Percentiles rank a stretch among this genome's conserved stretches.
These are phyloP conservation scores for Eucalyptus curtisii DNA, from an alignment of 345 rosid genomes.

Conservation along the genomic window DNA sequence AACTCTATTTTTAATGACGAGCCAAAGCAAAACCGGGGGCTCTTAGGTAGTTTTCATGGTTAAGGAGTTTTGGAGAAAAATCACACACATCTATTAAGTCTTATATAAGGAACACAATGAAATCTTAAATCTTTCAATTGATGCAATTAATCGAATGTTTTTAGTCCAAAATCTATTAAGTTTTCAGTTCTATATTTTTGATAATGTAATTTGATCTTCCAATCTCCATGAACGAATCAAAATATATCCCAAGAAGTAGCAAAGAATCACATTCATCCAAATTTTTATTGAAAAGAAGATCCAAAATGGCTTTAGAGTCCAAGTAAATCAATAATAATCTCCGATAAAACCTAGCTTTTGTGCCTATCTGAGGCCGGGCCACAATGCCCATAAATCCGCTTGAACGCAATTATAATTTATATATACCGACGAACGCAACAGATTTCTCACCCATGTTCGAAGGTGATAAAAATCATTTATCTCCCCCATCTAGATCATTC, in stretches of 20 bases:
- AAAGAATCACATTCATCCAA: background rate
- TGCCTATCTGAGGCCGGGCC: background rate
- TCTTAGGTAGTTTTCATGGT: background rate
- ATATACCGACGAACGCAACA: fast-evolving
- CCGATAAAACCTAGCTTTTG: background rate
- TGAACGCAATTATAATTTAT: too few species aligned
- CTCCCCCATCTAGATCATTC: background rate
- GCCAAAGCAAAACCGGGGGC: background rate
- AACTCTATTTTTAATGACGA: background rate
- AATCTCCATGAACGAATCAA: background rate
- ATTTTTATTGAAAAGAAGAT: background rate
- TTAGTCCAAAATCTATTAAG: too few species aligned
- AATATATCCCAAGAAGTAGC: background rate
- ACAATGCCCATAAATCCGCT: background rate
- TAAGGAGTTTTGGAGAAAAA: background rate
- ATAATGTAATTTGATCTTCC: background rate
- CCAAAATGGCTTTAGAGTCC: background rate
- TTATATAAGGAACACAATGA: background rate
- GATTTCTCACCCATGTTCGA: too few species aligned
- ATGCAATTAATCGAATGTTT: too few species aligned
- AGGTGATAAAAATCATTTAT: background rate
- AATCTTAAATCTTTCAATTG: too few species aligned
- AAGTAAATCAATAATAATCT: background rate
- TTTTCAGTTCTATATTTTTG: too few species aligned
- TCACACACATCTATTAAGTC: background rate